Conservation (phyloP, 176 grass and related monocot species). For the Alloteropsis semialata region DNA sequence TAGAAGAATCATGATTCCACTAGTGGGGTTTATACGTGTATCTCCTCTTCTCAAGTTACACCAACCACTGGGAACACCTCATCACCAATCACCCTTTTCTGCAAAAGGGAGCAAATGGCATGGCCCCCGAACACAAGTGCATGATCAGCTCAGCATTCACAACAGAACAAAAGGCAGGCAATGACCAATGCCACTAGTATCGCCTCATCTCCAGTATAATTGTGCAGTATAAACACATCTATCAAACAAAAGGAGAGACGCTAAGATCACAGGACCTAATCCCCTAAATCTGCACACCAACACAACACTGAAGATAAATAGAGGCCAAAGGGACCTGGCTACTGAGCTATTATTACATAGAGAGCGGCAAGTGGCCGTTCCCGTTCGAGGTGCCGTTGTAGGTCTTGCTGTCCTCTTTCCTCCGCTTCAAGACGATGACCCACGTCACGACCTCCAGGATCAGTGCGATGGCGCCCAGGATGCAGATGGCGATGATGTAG, state of each 20-base stretch:
- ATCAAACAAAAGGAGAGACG: constrained; percentile 24
- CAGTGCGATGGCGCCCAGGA: constrained; percentile 52
- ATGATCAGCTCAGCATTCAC: neutral
- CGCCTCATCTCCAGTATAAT: constrained; percentile 36
- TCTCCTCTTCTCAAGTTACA: neutral
- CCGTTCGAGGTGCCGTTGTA: constrained; percentile 33
- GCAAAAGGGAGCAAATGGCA: neutral
- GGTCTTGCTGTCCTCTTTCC: constrained; percentile 42
- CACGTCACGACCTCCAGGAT: constrained; percentile 60
- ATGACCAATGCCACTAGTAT: neutral
- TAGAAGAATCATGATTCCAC: constrained; percentile 34
- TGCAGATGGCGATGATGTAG: constrained; percentile 55
- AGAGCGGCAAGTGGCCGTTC: constrained; percentile 34
- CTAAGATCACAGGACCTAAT: constrained; percentile 18
- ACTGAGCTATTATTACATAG: constrained; percentile 16
- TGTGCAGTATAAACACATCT: constrained; percentile 41
- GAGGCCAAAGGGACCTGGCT: neutral
- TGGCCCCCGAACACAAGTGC: neutral
- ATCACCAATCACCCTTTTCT: neutral
- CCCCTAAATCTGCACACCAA: constrained; percentile 22
- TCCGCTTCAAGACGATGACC: constrained; percentile 48
- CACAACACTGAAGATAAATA: constrained; percentile 4
- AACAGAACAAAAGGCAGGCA: neutral
- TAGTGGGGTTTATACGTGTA: neutral
- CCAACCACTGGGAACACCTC: constrained; percentile 20